Conservation (phyloP, 371 early-diverging fungal species). For the Capniomyces stellatus region DNA sequence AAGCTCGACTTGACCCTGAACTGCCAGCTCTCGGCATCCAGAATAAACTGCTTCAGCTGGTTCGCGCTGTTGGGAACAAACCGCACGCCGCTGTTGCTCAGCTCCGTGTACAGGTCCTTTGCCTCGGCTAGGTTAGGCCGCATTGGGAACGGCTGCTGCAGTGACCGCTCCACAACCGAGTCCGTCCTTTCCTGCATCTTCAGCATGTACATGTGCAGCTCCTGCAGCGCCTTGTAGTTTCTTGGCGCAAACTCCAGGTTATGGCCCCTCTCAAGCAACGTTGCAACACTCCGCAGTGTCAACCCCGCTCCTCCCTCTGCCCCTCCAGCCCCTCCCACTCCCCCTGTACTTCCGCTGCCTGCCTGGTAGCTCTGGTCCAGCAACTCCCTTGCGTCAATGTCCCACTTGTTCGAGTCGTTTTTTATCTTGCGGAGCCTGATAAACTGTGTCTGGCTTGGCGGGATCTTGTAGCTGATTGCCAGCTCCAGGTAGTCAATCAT, state of each 20-base stretch:
- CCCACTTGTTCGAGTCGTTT: constrained; percentile 9
- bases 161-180: constrained; percentile 7
- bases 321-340: no score
- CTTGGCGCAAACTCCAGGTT: constrained; percentile 10
- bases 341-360: no score
- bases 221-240: constrained; percentile 5
- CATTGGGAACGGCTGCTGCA: constrained; percentile 8
- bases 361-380: constrained; percentile 2
- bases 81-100: constrained; percentile 7
- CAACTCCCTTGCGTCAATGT: constrained; percentile 3
- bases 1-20: constrained; percentile 7
- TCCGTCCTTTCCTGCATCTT: constrained; percentile 13
- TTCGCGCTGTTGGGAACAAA: constrained; percentile 9
- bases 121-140: constrained; percentile 16
- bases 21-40: constrained; percentile 12
- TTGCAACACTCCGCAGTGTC: constrained; percentile 9
- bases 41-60: constrained; percentile 6
- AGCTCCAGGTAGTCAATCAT: constrained; percentile 7
- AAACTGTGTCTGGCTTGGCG: not conserved
- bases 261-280: constrained; percentile 19
- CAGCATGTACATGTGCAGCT: constrained; percentile 10
- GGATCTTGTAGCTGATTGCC: constrained; percentile 6
- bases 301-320: no score
- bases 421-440: constrained; percentile 2
- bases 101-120: constrained; percentile 2